Evolutionary conservation across 2,329 filamentous ascomycete genomes (phyloP), one percentile per base, ranked within the genome.

Genomic region (Talaromyces rugulosus): DNA sequence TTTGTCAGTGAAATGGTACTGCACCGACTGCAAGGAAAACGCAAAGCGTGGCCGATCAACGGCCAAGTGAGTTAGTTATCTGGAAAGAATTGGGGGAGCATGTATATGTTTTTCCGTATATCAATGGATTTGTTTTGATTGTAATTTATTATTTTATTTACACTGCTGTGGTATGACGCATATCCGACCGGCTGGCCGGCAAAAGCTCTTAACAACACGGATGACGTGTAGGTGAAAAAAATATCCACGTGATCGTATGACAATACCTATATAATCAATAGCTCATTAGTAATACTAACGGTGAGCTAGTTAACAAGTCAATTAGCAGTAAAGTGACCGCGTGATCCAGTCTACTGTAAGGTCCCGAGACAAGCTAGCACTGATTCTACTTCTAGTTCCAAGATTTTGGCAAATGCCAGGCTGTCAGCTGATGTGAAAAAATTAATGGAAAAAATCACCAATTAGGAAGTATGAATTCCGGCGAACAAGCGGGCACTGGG

Each of bases 1-100:
- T n/a, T 69, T 91, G 88, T 5, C 44, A 62, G 61, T 87, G 58
- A 91, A 91, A 85, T 92, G 89, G 89, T 92, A 89, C 70, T 92
- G 89, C 73, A 87, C 90, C 64, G 89, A 91, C 70, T 92, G 89
- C 75, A 90, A 90, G 71, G 86, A 88, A 66, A 82, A 83, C 54
- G 78, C 89, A 67, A 84, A 84, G 69, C 79, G 82, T 60, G 78
- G 78, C 60, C 81, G 82, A 55, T 34, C 50, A 1, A 36, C 61
- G 28, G 54, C 54, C 9, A 31, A 58, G 14, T 63, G 40, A 50
- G 14, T 16, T 23, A 23, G 23, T 23, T 23, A 23, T 23, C 23
- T 23, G 44, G 18, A 47, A 11, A n/a, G 16, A 1, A 16, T 47
- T 27, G 23, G 33, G 7, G 42, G 4, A 12, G 18, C 3, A 27